Conservation (phyloP, 495 filamentous ascomycete species). For the Coniosporium apollinis region DNA sequence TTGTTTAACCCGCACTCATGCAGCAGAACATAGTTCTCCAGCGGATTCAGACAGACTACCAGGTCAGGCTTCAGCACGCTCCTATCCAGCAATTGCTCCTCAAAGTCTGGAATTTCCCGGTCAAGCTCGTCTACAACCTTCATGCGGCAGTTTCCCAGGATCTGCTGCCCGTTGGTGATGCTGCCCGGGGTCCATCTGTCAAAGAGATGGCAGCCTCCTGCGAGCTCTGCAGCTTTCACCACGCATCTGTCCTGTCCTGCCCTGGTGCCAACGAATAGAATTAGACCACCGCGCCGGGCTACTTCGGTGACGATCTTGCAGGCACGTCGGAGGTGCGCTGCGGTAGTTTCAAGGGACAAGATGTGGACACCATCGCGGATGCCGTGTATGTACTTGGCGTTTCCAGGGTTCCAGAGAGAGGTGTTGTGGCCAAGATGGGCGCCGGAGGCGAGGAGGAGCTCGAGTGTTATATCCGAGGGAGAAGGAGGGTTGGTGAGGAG, state of each 20-base stretch:
- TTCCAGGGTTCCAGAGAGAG: conserved; percentile 87
- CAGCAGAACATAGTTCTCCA: conserved; percentile 79
- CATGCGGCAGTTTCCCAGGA: conserved; percentile 46
- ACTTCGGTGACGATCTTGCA: conserved; percentile 81
- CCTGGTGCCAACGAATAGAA: conserved; percentile 83
- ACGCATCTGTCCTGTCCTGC: conserved; percentile 60
- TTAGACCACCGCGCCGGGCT: conserved; percentile 61
- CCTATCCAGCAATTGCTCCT: conserved; percentile 41
- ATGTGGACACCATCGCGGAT: conserved; percentile 83
- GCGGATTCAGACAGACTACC: conserved; percentile 78
- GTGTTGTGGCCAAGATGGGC: conserved; percentile 84
- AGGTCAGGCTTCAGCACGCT: conserved; percentile 67
- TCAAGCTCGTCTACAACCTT: conserved; percentile 61
- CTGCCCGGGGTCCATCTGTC: conserved; percentile 83
- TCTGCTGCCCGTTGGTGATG: conserved; percentile 85
- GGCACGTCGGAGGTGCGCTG: conserved; percentile 74
- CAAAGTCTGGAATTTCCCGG: conserved; percentile 43
- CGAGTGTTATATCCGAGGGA: conserved; percentile 68
- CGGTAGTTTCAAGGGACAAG: conserved; percentile 74
- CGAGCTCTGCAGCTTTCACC: conserved; percentile 61
- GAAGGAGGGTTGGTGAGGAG: conserved; percentile 54
- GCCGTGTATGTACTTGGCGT: conserved; percentile 89
- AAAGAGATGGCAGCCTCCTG: conserved; percentile 74
- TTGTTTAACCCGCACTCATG: conserved; percentile 79
- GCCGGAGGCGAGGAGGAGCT: conserved; percentile 80